A percentile compares a stretch with the other conserved stretches of the same genome.
phyloP scores from a whole-genome alignment of 108 stramenopile genomes.

The Hondaea fermentalgiana region DNA sequence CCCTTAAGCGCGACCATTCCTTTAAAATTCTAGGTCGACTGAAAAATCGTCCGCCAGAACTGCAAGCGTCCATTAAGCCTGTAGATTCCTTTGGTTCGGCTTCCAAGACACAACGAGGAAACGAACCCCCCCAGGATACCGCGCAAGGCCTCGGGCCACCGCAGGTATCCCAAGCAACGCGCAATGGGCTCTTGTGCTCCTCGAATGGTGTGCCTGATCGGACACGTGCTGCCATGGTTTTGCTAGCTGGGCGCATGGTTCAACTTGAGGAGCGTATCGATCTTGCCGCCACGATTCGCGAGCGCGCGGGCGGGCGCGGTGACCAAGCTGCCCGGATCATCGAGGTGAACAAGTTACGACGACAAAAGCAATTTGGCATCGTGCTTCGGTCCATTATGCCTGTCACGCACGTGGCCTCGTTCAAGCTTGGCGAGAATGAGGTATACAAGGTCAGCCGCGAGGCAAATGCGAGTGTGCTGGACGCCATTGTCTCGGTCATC shows the following conservation, averaged over 20 bases:
- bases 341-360: neutral
- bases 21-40: neutral
- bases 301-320: neutral
- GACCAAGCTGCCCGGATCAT: neutral
- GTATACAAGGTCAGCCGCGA: conserved; percentile 1
- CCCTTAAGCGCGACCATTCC: no score
- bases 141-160: no score
- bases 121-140: neutral
- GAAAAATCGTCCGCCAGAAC: neutral
- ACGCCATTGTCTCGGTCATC: neutral
- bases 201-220: neutral
- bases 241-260: neutral
- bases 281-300: neutral
- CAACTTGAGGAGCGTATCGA: neutral
- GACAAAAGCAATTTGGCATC: neutral
- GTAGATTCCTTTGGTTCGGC: neutral
- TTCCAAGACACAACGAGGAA: neutral
- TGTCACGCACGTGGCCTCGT: neutral
- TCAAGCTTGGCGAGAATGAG: neutral
- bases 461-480: neutral
- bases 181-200: neutral
- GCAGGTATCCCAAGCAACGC: neutral
- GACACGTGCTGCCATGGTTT: neutral
- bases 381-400: neutral
- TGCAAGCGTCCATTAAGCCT: neutral